These are phyloP conservation scores for Rhizophora mangle DNA, from an alignment of 345 rosid genomes.

Conservation along the genomic window DNA sequence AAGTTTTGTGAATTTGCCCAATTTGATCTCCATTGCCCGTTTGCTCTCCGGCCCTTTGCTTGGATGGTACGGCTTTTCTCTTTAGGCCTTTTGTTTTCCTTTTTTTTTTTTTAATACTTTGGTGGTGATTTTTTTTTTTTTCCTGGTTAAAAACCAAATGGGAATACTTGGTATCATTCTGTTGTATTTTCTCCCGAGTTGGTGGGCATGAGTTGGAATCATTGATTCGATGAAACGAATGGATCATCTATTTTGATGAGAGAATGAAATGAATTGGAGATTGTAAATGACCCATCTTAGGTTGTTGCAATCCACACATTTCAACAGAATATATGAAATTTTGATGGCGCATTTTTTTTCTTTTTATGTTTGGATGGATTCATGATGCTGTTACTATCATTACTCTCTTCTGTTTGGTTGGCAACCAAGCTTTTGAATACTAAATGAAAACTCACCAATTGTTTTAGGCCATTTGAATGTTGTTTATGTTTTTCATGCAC, in stretches of 20 bases:
- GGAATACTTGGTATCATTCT: too few relatives aligned
- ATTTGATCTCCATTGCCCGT: constrained; percentile 66
- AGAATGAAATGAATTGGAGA: neutral
- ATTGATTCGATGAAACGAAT: neutral
- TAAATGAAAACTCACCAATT: too few relatives aligned
- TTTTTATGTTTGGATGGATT: too few relatives aligned
- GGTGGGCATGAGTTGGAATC: neutral
- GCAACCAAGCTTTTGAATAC: too few relatives aligned
- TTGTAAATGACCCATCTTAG: neutral
- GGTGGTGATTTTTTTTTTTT: too few relatives aligned
- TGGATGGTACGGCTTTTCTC: constrained; percentile 52
- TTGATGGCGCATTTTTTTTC: too few relatives aligned
- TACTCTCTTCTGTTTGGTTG: too few relatives aligned
- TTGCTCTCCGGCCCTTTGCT: constrained; percentile 84
- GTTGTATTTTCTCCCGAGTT: neutral
- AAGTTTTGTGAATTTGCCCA: constrained; percentile 76
- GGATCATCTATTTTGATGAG: neutral
- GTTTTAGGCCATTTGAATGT: too few relatives aligned
- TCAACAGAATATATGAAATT: neutral
- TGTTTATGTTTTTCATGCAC: neutral
- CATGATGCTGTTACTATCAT: too few relatives aligned
- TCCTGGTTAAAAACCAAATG: too few relatives aligned
- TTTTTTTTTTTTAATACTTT: neutral
- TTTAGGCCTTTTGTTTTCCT: neutral
- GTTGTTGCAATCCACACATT: neutral